Percentiles rank a stretch among this genome's conserved stretches.
Conservation (phyloP, 164 flowering plant genomes). For the Nymphaea thermarum region DNA sequence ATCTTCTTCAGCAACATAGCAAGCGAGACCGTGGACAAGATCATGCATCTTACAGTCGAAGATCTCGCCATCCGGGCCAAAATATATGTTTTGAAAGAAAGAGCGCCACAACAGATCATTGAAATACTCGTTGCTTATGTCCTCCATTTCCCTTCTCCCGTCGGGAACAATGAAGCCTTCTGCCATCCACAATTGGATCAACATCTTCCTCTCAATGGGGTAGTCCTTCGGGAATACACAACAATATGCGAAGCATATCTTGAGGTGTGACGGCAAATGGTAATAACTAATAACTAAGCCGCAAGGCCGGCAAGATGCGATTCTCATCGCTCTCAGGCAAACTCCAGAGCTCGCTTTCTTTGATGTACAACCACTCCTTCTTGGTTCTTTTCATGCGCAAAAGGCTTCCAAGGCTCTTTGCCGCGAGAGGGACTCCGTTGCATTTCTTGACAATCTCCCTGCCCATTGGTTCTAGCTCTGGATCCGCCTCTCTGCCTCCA, state of each 20-base stretch:
- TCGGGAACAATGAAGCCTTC: slow-evolving; percentile 4
- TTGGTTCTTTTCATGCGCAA: slow-evolving; percentile 3
- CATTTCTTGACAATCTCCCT: slow-evolving; percentile 11
- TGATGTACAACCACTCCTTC: slow-evolving; percentile 6
- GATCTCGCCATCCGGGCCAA: background rate
- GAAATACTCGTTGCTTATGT: slow-evolving; percentile 6
- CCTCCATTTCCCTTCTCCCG: slow-evolving; percentile 4
- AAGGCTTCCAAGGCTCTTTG: slow-evolving; percentile 6
- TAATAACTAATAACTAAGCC: slow-evolving; percentile 11
- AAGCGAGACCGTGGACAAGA: slow-evolving; percentile 7
- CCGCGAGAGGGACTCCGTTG: slow-evolving; percentile 12
- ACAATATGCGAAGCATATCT: slow-evolving; percentile 14
- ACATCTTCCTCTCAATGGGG: slow-evolving; percentile 2
- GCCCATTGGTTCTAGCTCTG: slow-evolving; percentile 3
- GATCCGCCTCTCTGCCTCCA: background rate
- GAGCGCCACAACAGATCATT: slow-evolving; percentile 10
- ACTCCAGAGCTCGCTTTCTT: slow-evolving; percentile 10
- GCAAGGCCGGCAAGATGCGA: slow-evolving; percentile 9
- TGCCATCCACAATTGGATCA: slow-evolving; percentile 13
- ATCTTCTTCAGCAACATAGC: slow-evolving; percentile 2
- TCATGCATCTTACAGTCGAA: slow-evolving; percentile 4
- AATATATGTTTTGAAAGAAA: slow-evolving; percentile 4
- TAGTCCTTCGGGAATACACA: slow-evolving; percentile 13
- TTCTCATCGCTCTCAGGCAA: background rate
- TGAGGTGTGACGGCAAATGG: slow-evolving; percentile 10